Evolutionary conservation across 169 alveolate species (phyloP).

Genomic region (Cytauxzoon felis): DNA sequence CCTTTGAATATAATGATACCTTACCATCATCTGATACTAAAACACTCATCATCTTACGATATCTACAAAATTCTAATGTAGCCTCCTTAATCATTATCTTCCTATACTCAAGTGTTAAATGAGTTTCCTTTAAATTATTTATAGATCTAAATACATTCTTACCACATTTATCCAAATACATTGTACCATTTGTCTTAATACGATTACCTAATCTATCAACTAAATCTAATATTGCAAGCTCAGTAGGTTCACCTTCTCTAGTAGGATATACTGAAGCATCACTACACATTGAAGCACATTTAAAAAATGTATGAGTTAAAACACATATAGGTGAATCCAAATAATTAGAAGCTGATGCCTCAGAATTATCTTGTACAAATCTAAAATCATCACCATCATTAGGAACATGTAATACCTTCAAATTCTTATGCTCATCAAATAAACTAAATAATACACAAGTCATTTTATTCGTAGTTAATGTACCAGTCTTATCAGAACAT

Average conservation of each 20-base stretch:
- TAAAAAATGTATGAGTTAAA: constrained; percentile 11
- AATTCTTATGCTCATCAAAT: constrained; percentile 1
- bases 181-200: background rate
- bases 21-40: constrained; percentile 64
- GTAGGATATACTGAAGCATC: constrained; percentile 5
- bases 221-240: constrained; percentile 44
- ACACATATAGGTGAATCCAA: constrained; percentile 10
- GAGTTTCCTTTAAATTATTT: background rate
- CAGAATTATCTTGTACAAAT: background rate
- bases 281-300: constrained; percentile 45
- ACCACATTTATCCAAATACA: constrained; percentile 6
- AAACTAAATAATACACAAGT: constrained; percentile 63
- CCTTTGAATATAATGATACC: constrained; percentile 89
- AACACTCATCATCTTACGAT: constrained; percentile 94
- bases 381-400: background rate
- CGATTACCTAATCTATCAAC: constrained; percentile 24
- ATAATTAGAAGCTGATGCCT: background rate
- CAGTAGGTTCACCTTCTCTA: constrained; percentile 59
- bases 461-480: constrained; percentile 97
- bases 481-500: constrained; percentile 99
- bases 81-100: constrained; percentile 73
- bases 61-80: constrained; percentile 93
- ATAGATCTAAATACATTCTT: background rate
- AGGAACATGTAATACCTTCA: constrained; percentile 16
- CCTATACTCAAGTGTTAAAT: constrained; percentile 20